phyloP scores from a whole-genome alignment of 148 eudicot genomes.

The Drosera capensis region DNA sequence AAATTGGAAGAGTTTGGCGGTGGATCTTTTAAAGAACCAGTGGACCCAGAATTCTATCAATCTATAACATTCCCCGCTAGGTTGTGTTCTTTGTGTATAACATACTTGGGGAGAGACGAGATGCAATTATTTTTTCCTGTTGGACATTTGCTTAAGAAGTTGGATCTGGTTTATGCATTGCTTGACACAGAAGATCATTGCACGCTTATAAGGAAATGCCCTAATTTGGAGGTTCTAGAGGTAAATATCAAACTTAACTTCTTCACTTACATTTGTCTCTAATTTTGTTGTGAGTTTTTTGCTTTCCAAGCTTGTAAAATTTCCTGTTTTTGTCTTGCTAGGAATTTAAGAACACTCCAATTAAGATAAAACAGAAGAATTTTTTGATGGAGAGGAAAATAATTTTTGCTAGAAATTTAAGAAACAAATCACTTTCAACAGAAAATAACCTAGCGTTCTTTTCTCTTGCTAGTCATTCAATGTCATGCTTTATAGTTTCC shows the following conservation, averaged over 20 bases:
- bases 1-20: conserved; percentile 77
- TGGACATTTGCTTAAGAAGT: conserved; percentile 39
- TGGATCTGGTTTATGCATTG: conserved; percentile 72
- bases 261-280: not conserved
- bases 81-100: conserved; percentile 49
- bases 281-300: not conserved
- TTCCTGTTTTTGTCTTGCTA: no score
- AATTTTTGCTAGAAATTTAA: no score
- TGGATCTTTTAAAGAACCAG: conserved; percentile 45
- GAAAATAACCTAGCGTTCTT: no score
- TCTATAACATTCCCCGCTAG: conserved; percentile 40
- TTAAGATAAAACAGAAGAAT: no score
- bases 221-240: conserved; percentile 87
- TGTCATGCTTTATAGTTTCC: no score
- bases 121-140: conserved; percentile 55
- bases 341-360: no score
- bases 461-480: no score
- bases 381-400: no score
- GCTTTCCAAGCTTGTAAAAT: no score
- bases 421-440: no score
- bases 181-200: conserved; percentile 67
- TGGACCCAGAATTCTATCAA: conserved; percentile 28
- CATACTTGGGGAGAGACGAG: conserved; percentile 44
- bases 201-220: conserved; percentile 58
- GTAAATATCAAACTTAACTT: conserved; percentile 19